Percentiles rank a stretch among this genome's conserved stretches.
These are phyloP conservation scores for Xylariaceae sp. DNA, from an alignment of 2,329 filamentous ascomycete species.

Conservation along the genomic window DNA sequence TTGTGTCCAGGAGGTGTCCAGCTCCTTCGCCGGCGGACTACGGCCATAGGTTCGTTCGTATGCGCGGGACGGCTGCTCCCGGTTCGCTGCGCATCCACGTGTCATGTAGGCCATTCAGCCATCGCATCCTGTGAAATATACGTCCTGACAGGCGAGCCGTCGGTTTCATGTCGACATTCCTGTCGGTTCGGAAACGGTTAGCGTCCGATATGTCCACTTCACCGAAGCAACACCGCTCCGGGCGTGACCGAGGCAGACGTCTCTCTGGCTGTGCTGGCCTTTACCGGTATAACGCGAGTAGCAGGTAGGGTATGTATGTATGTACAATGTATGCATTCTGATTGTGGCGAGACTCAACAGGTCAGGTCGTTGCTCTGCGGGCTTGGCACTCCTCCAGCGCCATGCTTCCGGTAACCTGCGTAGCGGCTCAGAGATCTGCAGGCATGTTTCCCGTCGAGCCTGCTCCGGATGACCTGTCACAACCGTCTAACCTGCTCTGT, in stretches of 20 bases:
- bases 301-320: background rate
- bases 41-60: background rate
- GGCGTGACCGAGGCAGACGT: background rate
- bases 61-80: background rate
- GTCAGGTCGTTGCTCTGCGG: background rate
- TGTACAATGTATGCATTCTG: background rate
- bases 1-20: background rate
- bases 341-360: background rate
- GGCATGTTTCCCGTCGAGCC: slow-evolving; percentile 1
- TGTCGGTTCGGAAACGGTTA: background rate
- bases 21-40: background rate
- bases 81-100: slow-evolving; percentile 3
- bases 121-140: background rate
- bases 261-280: background rate
- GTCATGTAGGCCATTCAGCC: background rate
- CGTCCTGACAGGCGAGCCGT: background rate
- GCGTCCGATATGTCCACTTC: background rate
- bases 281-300: background rate
- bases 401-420: slow-evolving; percentile 11
- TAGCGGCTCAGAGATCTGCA: slow-evolving; percentile 10
- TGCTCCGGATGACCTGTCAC: slow-evolving; percentile 11
- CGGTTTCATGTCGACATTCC: background rate
- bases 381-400: slow-evolving; percentile 8
- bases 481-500: background rate
- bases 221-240: slow-evolving; percentile 2